Evolutionary conservation across 768 basidiomycete genomes (phyloP).

Genomic region (Lactarius sanguifluus): DNA sequence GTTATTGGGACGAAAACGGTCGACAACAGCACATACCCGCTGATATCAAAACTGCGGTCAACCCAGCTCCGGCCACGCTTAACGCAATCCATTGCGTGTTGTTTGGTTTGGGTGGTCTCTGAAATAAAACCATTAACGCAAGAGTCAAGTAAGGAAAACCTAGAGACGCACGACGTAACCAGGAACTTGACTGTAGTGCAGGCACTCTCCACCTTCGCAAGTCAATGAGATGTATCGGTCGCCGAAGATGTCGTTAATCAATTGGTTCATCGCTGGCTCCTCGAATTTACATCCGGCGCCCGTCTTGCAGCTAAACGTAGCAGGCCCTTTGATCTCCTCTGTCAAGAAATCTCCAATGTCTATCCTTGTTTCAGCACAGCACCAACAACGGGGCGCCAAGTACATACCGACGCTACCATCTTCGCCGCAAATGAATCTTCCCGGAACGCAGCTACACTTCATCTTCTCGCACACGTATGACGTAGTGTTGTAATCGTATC

Average conservation of each 20-base stretch:
- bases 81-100: slow-evolving; percentile 80
- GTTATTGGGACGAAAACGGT: background rate
- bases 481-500: slow-evolving; percentile 69
- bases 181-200: slow-evolving; percentile 92
- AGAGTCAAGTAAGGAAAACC: background rate
- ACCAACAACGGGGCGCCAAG: background rate
- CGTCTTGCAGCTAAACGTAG: slow-evolving; percentile 72
- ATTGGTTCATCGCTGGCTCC: slow-evolving; percentile 94
- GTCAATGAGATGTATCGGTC: slow-evolving; percentile 85
- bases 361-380: slow-evolving; percentile 34
- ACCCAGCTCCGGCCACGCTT: slow-evolving; percentile 75
- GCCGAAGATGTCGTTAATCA: slow-evolving; percentile 93
- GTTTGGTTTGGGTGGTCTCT: slow-evolving; percentile 81
- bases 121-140: slow-evolving; percentile 4
- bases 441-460: slow-evolving; percentile 91
- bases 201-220: slow-evolving; percentile 89
- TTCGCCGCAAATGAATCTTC: slow-evolving; percentile 92
- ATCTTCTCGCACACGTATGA: slow-evolving; percentile 80
- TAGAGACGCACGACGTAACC: slow-evolving; percentile 68
- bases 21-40: slow-evolving; percentile 44
- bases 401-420: slow-evolving; percentile 85
- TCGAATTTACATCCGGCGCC: slow-evolving; percentile 84
- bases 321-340: slow-evolving; percentile 90
- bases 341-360: slow-evolving; percentile 93
- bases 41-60: slow-evolving; percentile 69